Evolutionary conservation across 257 asterid genomes (phyloP).

Genomic region (Euphrasia confusa): DNA sequence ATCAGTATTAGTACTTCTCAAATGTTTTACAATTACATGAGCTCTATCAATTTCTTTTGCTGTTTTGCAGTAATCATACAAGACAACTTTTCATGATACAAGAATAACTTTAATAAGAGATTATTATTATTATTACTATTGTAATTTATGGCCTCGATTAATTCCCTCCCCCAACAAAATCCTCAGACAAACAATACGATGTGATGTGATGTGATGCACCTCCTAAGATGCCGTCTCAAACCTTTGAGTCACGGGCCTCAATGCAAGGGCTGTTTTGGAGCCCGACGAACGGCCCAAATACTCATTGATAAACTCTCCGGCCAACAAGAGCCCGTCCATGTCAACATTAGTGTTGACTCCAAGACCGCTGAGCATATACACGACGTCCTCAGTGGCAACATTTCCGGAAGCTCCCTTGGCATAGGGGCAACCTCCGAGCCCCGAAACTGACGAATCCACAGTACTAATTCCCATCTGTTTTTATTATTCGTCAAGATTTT

Average conservation of each 20-base stretch:
- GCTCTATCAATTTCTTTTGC: no score
- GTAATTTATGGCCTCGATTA: background rate
- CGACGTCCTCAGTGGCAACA: constrained; percentile 89
- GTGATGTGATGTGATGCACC: background rate
- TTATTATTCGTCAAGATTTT: background rate
- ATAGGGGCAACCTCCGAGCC: constrained; percentile 91
- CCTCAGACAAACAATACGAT: background rate
- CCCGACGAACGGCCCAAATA: constrained; percentile 62
- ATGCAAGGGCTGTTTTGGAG: constrained; percentile 82
- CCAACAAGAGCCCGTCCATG: constrained; percentile 58
- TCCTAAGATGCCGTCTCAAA: constrained; percentile 20
- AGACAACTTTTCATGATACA: no score
- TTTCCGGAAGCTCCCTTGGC: constrained; percentile 95
- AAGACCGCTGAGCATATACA: constrained; percentile 81
- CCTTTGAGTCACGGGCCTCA: constrained; percentile 42
- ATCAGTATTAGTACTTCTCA: no score
- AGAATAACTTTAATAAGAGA: background rate
- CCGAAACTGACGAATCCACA: constrained; percentile 81
- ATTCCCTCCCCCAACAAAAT: background rate
- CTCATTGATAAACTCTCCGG: constrained; percentile 69
- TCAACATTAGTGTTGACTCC: constrained; percentile 67
- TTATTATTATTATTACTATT: background rate
- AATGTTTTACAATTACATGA: no score
- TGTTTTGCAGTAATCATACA: no score
- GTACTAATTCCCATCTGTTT: constrained; percentile 84